Conservation (phyloP, 768 basidiomycete genomes). For the Leccinum sublutescens region DNA sequence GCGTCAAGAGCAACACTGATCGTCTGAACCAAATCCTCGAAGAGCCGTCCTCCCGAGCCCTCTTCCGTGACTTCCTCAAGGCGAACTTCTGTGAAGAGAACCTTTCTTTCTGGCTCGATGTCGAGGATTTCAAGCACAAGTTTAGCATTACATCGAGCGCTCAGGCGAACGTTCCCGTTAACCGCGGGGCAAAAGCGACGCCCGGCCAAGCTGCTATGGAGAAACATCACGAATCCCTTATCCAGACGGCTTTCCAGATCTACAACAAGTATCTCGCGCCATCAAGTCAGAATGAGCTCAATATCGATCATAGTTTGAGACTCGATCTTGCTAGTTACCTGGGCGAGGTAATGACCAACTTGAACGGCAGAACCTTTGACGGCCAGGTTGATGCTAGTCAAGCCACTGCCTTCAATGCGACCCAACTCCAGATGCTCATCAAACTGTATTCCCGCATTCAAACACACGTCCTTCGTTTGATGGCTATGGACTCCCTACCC, state of each 20-base stretch:
- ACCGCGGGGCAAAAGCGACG: conserved; percentile 47
- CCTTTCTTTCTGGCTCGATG: conserved; percentile 95
- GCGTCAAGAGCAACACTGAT: conserved; percentile 89
- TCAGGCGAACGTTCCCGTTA: conserved; percentile 50
- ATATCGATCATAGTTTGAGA: conserved; percentile 95
- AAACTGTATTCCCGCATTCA: conserved; percentile 94
- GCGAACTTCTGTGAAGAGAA: conserved; percentile 99
- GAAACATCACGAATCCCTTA: conserved; percentile 91
- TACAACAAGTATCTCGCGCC: conserved; percentile 96
- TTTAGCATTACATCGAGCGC: conserved; percentile 96
- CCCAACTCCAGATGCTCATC: conserved; percentile 92
- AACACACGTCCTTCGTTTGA: conserved; percentile 92
- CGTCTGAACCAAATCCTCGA: conserved; percentile 90
- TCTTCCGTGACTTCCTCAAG: conserved; percentile 94
- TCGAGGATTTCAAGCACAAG: conserved; percentile 94
- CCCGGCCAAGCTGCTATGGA: conserved; percentile 92
- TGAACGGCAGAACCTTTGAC: conserved; percentile 75
- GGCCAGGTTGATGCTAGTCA: conserved; percentile 82
- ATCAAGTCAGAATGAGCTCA: conserved; percentile 92
- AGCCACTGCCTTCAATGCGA: conserved; percentile 85
- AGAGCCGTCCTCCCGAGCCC: conserved; percentile 79
- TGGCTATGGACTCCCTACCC: conserved; percentile 99
- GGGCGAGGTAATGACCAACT: conserved; percentile 78
- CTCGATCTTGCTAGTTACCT: conserved; percentile 94
- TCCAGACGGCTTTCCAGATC: conserved; percentile 90